Evolutionary conservation across 1,139 yeast species (phyloP), one percentile per base, ranked within the genome.

Genomic region (Kodamaea suecica): DNA sequence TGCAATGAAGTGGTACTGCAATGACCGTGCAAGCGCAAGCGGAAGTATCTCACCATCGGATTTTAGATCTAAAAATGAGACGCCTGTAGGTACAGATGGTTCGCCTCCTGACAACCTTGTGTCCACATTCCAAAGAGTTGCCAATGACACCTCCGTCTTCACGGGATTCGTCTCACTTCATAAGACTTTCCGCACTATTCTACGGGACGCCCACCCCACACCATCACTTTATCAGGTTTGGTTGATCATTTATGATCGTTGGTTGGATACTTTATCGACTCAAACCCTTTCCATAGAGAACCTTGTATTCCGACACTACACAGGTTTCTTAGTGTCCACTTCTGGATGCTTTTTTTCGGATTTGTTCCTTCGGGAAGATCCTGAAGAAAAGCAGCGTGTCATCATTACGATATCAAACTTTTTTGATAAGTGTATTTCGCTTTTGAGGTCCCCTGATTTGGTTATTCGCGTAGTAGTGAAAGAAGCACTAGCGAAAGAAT

Each of bases 131-230:
- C 51, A 56, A 27, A 57, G 64, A 7, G 66, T 83, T 36, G 60
- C 78, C 7, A 59, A 73, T n/a, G 88, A 82, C 42, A 73, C 65
- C 23, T 64, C 73, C 21, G 76, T 80, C 3, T 78, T 83, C 34
- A 80, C 90, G 1, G 92, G 95, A 12, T 74, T 81, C 20, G 84
- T 84, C 12, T 88, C 94, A 0, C 68, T 83, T 23, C 92, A 85
- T 52, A 84, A 84, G 52, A 73, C 80, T 40, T 62, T 84, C 38
- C 72, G 73, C 42, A 73, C 63, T 41, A 66, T 84, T 29, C 57
- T 82, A 34, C 68, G 78, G 40, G 64, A 78, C n/a, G 73, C 75
- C 5, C 61, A 59, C 25, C 85, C 90, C 1, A 78, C 86, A 0
- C 63, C 66, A 26, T 75, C 86, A 1, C 58, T 85, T 25, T 64